phyloP scores from a whole-genome alignment of 352 stramenopile species.

The Plasmopara halstedii region DNA sequence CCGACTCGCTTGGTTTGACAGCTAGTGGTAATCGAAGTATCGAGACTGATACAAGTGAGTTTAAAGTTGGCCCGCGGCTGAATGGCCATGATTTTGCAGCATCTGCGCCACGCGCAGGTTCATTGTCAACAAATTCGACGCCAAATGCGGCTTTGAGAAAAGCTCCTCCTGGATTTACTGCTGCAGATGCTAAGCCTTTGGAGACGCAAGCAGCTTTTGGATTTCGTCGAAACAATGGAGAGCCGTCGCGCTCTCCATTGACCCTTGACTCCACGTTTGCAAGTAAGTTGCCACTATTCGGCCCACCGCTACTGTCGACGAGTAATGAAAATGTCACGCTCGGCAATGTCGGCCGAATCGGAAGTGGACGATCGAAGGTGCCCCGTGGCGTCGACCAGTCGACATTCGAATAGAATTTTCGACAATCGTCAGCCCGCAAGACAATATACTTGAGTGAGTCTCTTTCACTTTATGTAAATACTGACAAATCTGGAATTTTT shows the following conservation, averaged over 20 bases:
- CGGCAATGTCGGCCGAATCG: constrained; percentile 16
- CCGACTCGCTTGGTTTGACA: not conserved
- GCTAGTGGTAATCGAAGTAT: constrained; percentile 2
- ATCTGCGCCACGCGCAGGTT: constrained; percentile 3
- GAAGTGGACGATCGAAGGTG: constrained; percentile 17
- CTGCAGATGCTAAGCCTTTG: constrained; percentile 45
- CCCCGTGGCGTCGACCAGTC: constrained; percentile 1
- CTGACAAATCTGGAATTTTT: too few relatives aligned
- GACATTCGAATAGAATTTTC: not conserved
- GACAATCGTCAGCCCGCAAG: not conserved
- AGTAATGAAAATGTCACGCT: constrained; percentile 1
- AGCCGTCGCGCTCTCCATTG: not conserved
- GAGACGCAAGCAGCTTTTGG: constrained; percentile 45
- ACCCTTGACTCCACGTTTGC: constrained; percentile 21
- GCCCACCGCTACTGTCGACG: constrained; percentile 12
- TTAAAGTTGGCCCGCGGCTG: too few relatives aligned
- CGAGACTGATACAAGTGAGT: not conserved
- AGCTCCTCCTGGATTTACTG: constrained; percentile 48
- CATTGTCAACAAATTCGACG: not conserved
- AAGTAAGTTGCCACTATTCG: constrained; percentile 41
- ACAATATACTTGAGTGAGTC: not conserved
- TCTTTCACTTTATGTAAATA: too few relatives aligned
- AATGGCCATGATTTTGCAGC: constrained; percentile 9
- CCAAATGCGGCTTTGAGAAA: constrained; percentile 13
- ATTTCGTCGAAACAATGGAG: constrained; percentile 13